A percentile compares a stretch with the other conserved stretches of the same genome.
These are phyloP conservation scores for Aspergillus glaucus DNA, from an alignment of 2,329 filamentous ascomycete genomes.

Conservation along the genomic window DNA sequence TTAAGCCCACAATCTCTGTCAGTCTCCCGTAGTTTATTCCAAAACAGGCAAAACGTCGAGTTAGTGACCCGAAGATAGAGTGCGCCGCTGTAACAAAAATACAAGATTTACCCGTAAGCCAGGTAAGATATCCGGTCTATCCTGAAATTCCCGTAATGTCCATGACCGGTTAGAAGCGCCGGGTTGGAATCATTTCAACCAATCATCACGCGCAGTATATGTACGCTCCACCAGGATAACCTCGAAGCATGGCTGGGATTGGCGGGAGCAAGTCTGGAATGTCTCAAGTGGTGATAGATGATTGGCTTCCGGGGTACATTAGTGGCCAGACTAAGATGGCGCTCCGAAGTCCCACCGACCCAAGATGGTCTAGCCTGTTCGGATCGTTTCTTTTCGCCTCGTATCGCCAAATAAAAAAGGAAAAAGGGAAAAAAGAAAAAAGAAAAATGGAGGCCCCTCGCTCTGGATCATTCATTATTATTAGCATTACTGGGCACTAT, in stretches of 20 bases:
- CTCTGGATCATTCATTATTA: neutral
- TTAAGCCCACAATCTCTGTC: neutral
- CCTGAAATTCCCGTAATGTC: neutral
- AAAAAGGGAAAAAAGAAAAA: neutral
- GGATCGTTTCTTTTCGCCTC: neutral
- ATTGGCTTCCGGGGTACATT: slow-evolving; percentile 7
- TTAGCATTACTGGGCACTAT: neutral
- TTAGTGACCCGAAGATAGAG: slow-evolving; percentile 3
- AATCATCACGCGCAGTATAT: neutral
- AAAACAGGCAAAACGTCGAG: neutral
- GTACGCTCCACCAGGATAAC: neutral
- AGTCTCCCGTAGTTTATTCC: neutral
- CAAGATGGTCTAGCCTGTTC: slow-evolving; percentile 1
- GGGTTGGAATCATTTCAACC: neutral
- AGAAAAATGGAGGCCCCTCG: neutral
- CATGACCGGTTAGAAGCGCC: neutral
- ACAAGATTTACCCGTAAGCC: neutral
- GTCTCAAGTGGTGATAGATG: slow-evolving; percentile 9
- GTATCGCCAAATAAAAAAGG: neutral
- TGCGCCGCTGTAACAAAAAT: slow-evolving; percentile 1
- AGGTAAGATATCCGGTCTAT: neutral
- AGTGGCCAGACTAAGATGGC: slow-evolving; percentile 8
- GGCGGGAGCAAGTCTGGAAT: slow-evolving; percentile 4
- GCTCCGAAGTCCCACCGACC: neutral
- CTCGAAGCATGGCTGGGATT: neutral